Conservation (phyloP, 495 filamentous ascomycete species). For the Diplogelasinospora grovesii region DNA sequence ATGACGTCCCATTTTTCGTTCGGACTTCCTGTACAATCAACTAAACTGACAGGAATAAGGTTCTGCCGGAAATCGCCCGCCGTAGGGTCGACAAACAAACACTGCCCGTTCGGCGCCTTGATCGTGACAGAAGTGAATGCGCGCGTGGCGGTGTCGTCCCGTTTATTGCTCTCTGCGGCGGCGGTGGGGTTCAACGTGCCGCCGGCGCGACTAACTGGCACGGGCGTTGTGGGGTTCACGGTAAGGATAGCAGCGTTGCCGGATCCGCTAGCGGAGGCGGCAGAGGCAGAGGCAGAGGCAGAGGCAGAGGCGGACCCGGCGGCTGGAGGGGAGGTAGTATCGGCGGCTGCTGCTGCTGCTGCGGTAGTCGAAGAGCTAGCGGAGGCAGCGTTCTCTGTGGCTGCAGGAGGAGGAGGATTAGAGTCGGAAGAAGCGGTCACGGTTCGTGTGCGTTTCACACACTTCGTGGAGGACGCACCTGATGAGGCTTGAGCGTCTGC, state of each 20-base stretch:
- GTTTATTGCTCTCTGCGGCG: conserved; percentile 38
- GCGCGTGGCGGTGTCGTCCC: conserved; percentile 41
- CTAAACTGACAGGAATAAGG: conserved; percentile 43
- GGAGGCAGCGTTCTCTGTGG: neutral
- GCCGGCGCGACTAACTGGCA: conserved; percentile 45
- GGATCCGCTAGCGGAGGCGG: conserved; percentile 1
- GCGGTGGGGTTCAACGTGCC: conserved; percentile 42
- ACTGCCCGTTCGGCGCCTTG: conserved; percentile 42
- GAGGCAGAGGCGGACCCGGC: neutral
- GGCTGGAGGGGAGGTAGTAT: neutral
- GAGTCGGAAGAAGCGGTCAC: conserved; percentile 8
- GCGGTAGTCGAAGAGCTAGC: neutral
- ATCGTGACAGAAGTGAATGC: conserved; percentile 42
- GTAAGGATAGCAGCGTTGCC: conserved; percentile 18
- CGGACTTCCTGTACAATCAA: conserved; percentile 37
- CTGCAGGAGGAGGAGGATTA: neutral
- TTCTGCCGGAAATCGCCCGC: conserved; percentile 52
- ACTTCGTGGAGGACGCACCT: conserved; percentile 9
- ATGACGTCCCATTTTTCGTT: conserved; percentile 51
- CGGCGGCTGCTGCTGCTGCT: neutral
- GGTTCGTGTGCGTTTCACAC: conserved; percentile 13
- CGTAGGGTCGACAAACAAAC: conserved; percentile 46
- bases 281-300: neutral
- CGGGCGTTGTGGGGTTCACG: conserved; percentile 38
- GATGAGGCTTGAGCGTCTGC: no score